phyloP scores from a whole-genome alignment of 176 grass and related monocot genomes.

The Avena atlantica region DNA sequence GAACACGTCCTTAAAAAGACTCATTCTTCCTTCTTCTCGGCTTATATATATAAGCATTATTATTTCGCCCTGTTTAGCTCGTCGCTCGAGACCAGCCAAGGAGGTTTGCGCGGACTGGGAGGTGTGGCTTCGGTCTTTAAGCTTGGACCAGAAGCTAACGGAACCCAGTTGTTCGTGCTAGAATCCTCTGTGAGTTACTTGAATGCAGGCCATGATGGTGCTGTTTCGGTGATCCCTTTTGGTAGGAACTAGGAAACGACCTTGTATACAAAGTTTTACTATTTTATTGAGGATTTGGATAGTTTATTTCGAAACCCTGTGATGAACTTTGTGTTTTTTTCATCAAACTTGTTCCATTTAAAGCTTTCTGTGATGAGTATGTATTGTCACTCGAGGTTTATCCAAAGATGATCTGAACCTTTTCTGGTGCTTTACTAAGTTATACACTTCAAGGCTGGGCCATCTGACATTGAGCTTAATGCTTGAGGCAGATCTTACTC shows the following conservation, averaged over 20 bases:
- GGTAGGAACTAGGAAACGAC: conserved; percentile 25
- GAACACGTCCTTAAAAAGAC: conserved; percentile 40
- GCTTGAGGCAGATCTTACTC: conserved; percentile 30
- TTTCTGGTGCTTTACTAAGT: conserved; percentile 7
- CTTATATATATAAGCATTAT: not conserved
- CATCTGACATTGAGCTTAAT: conserved; percentile 27
- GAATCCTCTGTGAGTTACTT: conserved; percentile 17
- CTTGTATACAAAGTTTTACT: not conserved
- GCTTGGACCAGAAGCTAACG: not conserved
- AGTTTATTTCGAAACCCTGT: conserved; percentile 1
- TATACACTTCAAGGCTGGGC: conserved; percentile 4
- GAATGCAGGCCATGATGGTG: conserved; percentile 4
- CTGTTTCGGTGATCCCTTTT: conserved; percentile 34
- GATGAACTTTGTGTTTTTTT: not conserved
- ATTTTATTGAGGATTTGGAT: conserved; percentile 5
- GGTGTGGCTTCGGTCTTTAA: conserved; percentile 18
- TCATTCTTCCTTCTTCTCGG: not conserved
- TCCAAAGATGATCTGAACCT: conserved; percentile 18
- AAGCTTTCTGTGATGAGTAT: conserved; percentile 6
- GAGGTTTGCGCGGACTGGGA: conserved; percentile 7
- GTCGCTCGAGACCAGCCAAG: conserved; percentile 4
- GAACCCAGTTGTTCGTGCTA: conserved; percentile 20
- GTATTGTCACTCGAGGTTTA: conserved; percentile 8
- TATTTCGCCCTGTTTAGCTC: conserved; percentile 1
- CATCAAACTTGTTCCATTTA: not conserved